Percentiles rank a stretch among this genome's conserved stretches.
Evolutionary conservation across 2,329 filamentous ascomycete species (phyloP).

Genomic region (Colletotrichum lupini): DNA sequence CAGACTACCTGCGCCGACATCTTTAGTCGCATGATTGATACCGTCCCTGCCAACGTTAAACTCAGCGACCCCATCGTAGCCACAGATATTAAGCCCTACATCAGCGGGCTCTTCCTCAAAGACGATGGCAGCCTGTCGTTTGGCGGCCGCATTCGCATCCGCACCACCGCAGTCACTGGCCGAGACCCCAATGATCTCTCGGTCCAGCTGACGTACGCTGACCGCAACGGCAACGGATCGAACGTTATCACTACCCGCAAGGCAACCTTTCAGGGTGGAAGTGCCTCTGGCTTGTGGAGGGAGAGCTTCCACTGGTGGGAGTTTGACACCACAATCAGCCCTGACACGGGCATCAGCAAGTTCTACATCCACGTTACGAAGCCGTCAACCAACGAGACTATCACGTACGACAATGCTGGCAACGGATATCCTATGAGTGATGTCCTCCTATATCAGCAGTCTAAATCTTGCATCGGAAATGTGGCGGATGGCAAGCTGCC

Average conservation of each 20-base stretch:
- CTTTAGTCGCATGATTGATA: slow-evolving; percentile 50
- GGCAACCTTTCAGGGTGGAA: slow-evolving; percentile 36
- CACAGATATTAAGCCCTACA: slow-evolving; percentile 47
- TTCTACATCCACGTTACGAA: slow-evolving; percentile 38
- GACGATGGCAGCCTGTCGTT: slow-evolving; percentile 40
- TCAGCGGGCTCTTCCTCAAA: slow-evolving; percentile 41
- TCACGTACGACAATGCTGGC: slow-evolving; percentile 37
- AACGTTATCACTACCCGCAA: slow-evolving; percentile 15
- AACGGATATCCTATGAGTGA: slow-evolving; percentile 38
- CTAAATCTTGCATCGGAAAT: slow-evolving; percentile 34
- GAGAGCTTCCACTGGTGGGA: slow-evolving; percentile 38
- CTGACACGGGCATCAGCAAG: slow-evolving; percentile 39
- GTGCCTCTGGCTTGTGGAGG: slow-evolving; percentile 32
- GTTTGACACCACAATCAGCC: slow-evolving; percentile 36
- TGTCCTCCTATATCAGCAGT: slow-evolving; percentile 34
- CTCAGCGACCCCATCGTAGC: slow-evolving; percentile 43
- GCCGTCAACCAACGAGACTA: slow-evolving; percentile 35
- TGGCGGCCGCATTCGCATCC: slow-evolving; percentile 37
- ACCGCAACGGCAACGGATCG: slow-evolving; percentile 34
- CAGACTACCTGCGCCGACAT: slow-evolving; percentile 44
- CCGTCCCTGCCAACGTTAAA: slow-evolving; percentile 43
- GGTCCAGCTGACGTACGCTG: slow-evolving; percentile 39
- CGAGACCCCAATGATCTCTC: slow-evolving; percentile 39
- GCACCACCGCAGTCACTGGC: slow-evolving; percentile 30
- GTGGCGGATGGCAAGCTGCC: slow-evolving; percentile 7